Percentiles rank a stretch among this genome's conserved stretches.
phyloP scores from a whole-genome alignment of 148 eudicot species.

The Diospyros lotus region DNA sequence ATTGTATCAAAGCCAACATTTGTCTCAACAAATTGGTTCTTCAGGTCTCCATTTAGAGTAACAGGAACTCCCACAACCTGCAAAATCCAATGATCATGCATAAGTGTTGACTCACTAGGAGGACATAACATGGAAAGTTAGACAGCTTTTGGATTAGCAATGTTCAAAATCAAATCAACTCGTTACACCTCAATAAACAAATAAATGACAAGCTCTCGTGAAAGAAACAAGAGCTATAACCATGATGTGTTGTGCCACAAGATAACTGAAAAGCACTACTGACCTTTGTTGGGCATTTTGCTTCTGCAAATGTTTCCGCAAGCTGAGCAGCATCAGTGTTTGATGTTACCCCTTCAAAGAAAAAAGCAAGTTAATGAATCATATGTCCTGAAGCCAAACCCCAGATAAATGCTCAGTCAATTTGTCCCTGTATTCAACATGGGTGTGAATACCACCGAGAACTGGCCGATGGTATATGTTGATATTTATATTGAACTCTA shows the following conservation, averaged over 20 bases:
- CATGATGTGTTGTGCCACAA: background rate
- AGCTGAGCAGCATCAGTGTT: conserved; percentile 99
- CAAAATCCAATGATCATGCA: conserved; percentile 22
- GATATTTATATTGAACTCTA: background rate
- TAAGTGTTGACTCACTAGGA: background rate
- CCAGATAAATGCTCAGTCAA: background rate
- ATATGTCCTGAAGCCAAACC: background rate
- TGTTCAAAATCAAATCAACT: background rate
- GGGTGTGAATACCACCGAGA: background rate
- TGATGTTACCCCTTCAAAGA: conserved; percentile 81
- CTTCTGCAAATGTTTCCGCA: conserved; percentile 93
- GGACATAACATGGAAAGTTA: background rate
- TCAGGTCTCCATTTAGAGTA: conserved; percentile 62
- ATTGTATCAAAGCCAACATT: conserved; percentile 61
- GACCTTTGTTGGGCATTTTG: conserved; percentile 88
- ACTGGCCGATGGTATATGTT: background rate
- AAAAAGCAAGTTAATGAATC: conserved; percentile 11
- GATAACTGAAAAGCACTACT: conserved; percentile 5
- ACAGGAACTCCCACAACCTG: conserved; percentile 99
- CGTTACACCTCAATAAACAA: background rate
- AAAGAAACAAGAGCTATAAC: background rate
- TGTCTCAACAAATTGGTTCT: conserved; percentile 56
- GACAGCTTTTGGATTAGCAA: background rate
- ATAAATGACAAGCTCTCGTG: background rate
- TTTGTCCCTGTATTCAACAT: background rate